phyloP scores from a whole-genome alignment of 495 filamentous ascomycete species.

The Neurospora sp. region DNA sequence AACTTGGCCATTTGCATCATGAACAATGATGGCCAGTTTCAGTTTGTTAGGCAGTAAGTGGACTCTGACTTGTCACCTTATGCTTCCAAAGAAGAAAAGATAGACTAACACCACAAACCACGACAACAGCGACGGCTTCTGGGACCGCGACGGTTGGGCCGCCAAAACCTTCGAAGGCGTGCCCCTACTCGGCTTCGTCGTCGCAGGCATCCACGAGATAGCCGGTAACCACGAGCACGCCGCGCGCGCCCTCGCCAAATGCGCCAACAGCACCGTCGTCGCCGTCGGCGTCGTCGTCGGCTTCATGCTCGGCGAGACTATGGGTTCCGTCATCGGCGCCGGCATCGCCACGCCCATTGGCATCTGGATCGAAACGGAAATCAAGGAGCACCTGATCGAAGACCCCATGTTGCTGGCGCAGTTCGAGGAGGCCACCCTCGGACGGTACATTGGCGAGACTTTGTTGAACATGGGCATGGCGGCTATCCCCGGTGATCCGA shows the following conservation, averaged over 20 bases:
- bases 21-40: neutral
- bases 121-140: neutral
- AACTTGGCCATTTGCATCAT: neutral
- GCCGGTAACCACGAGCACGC: neutral
- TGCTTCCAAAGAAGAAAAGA: neutral
- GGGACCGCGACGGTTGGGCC: neutral
- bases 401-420: neutral
- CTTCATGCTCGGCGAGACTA: neutral
- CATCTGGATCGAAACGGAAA: neutral
- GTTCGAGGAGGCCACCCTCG: neutral
- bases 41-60: neutral
- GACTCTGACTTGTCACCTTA: no score
- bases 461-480: neutral
- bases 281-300: neutral
- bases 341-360: neutral
- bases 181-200: neutral
- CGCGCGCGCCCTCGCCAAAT: neutral
- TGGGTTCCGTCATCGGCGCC: neutral
- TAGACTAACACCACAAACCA: neutral
- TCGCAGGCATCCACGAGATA: neutral
- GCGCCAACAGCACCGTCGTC: neutral
- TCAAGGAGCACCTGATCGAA: neutral
- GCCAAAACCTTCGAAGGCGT: neutral
- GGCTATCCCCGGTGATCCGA: neutral
- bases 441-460: neutral